Percentiles rank a stretch among this genome's conserved stretches.
Evolutionary conservation across 441 rosid genomes (phyloP).

Genomic region (Populus tomentosa): DNA sequence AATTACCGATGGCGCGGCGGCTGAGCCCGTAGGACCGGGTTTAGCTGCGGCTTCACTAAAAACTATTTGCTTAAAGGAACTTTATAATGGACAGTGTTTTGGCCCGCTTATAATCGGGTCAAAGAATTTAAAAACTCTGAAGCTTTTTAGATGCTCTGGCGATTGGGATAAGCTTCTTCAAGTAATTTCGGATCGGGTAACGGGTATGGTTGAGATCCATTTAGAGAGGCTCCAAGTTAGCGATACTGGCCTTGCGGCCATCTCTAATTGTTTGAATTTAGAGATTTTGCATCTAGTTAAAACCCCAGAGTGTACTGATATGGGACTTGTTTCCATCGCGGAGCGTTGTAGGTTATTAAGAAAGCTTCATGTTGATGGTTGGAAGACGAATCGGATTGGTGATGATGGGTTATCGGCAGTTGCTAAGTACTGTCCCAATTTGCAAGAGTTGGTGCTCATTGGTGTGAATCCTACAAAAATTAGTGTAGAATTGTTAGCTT

Average conservation of each 20-base stretch:
- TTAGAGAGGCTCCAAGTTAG: constrained; percentile 67
- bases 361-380: constrained; percentile 78
- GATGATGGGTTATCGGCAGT: constrained; percentile 59
- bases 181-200: constrained; percentile 35
- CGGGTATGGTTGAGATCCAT: constrained; percentile 56
- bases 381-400: constrained; percentile 62
- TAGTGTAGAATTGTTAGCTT: constrained; percentile 52
- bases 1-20: constrained; percentile 44
- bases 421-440: constrained; percentile 50
- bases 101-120: constrained; percentile 60
- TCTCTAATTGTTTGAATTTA: constrained; percentile 52
- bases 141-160: constrained; percentile 71
- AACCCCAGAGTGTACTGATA: constrained; percentile 63
- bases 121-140: constrained; percentile 52
- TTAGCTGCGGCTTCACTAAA: constrained; percentile 53
- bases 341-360: constrained; percentile 57
- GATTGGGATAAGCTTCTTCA: constrained; percentile 74
- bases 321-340: constrained; percentile 43
- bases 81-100: constrained; percentile 71
- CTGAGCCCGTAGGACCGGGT: constrained; percentile 66
- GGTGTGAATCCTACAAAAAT: constrained; percentile 64
- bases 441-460: constrained; percentile 67
- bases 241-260: constrained; percentile 49
- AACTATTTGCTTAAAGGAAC: constrained; percentile 65
- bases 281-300: constrained; percentile 70